Evolutionary conservation across 805 yeast genomes (phyloP).

Genomic region (Grigorovia jiainica): DNA sequence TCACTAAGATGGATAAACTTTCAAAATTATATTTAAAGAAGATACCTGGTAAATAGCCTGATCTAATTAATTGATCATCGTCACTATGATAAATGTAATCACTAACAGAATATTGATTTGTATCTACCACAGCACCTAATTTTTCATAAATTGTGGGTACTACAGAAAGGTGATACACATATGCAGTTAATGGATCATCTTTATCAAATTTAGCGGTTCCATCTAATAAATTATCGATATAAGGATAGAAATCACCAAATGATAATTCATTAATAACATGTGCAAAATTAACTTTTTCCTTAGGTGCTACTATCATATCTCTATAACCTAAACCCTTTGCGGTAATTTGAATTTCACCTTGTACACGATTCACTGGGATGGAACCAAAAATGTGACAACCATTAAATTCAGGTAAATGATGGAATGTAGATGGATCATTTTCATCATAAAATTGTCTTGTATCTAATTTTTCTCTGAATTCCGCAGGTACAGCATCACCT

Average conservation of each 20-base stretch:
- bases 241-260: slow-evolving; percentile 85
- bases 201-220: slow-evolving; percentile 49
- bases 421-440: slow-evolving; percentile 14
- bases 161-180: slow-evolving; percentile 61
- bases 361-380: slow-evolving; percentile 75
- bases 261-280: slow-evolving; percentile 83
- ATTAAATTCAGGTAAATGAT: slow-evolving; percentile 43
- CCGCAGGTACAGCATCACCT: slow-evolving; percentile 57
- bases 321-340: slow-evolving; percentile 62
- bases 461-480: slow-evolving; percentile 40
- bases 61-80: slow-evolving; percentile 4
- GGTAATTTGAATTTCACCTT: slow-evolving; percentile 78
- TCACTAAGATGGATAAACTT: slow-evolving; percentile 61
- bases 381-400: slow-evolving; percentile 84
- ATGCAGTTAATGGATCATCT: slow-evolving; percentile 39
- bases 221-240: slow-evolving; percentile 81
- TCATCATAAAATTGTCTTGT: slow-evolving; percentile 19
- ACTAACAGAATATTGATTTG: slow-evolving; percentile 77
- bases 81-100: slow-evolving; percentile 32
- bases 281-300: slow-evolving; percentile 60
- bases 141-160: slow-evolving; percentile 75
- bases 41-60: slow-evolving; percentile 56
- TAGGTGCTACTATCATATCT: slow-evolving; percentile 34
- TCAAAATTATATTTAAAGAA: slow-evolving; percentile 82
- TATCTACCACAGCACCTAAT: slow-evolving; percentile 62